Evolutionary conservation across 139 green algal genomes (phyloP).

Genomic region (Nannochloris sp.): DNA sequence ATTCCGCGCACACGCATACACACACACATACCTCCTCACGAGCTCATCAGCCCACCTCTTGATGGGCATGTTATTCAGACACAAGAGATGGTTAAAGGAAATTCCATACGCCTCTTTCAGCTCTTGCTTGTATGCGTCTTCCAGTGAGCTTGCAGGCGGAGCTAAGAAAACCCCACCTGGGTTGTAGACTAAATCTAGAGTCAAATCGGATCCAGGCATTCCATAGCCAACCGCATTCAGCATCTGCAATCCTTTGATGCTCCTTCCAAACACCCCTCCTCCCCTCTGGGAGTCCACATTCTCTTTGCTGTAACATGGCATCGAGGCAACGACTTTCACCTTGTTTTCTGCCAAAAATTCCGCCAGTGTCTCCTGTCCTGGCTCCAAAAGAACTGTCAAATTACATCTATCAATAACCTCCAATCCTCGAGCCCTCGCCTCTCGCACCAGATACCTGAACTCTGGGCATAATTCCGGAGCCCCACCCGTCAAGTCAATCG

Average conservation of each 20-base stretch:
- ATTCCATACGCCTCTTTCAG: slow-evolving; percentile 67
- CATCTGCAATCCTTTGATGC: slow-evolving; percentile 53
- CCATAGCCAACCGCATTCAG: slow-evolving; percentile 87
- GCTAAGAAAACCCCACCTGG: slow-evolving; percentile 70
- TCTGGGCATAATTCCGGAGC: slow-evolving; percentile 82
- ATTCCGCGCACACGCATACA: background rate
- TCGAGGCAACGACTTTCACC: slow-evolving; percentile 81
- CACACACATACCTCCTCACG: slow-evolving; percentile 2
- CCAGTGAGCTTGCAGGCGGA: slow-evolving; percentile 34
- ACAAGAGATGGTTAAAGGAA: slow-evolving; percentile 76
- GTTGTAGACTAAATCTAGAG: slow-evolving; percentile 96
- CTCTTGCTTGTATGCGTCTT: slow-evolving; percentile 43
- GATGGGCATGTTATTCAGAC: slow-evolving; percentile 99
- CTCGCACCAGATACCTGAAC: slow-evolving; percentile 81
- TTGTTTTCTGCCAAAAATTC: slow-evolving; percentile 78
- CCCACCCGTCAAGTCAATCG: slow-evolving; percentile 89
- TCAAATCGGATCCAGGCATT: slow-evolving; percentile 44
- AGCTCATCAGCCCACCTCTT: slow-evolving; percentile 91
- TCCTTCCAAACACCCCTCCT: slow-evolving; percentile 82
- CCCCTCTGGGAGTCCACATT: slow-evolving; percentile 89
- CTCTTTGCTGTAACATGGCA: slow-evolving; percentile 83
- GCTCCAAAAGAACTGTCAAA: slow-evolving; percentile 92
- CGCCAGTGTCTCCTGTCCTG: slow-evolving; percentile 82
- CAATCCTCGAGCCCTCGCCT: slow-evolving; percentile 54
- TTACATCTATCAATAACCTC: slow-evolving; percentile 97